Base-by-base conservation (phyloP, 345 rosid species). In the Citrus hindsii region DNA sequence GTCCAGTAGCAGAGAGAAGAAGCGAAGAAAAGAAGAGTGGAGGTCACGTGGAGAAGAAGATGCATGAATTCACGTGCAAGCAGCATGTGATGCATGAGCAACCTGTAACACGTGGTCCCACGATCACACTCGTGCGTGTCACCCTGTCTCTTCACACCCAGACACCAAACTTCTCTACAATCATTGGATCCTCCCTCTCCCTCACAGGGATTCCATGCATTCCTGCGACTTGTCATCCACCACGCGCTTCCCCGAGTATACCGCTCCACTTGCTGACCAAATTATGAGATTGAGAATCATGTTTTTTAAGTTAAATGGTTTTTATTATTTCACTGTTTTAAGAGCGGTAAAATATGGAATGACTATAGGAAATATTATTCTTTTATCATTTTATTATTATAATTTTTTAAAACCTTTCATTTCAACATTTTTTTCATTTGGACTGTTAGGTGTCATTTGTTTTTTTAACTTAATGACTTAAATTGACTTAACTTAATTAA, bases 171-270 rank as follows among this genome's bases (percentile, higher is more conserved):
- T 77, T 79, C 69, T 60, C 67, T 33, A 66, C 86, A 85, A 83
- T 83, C 85, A 87, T 87, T 84, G 83, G 81, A 77, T 73, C 63
- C 87, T 76, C 81, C 69, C 76, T 78, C 42, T 56, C n/a, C 32
- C 32, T 3, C 79, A 32, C 19, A 1, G 3, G 38, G 27, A 62
- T 73, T 68, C 42, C 51, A 67, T 37, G 48, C 53, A 3, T 65
- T 71, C 71, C 59, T 14, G 19, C 56, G 40, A 21, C 53, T 10
- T 37, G 55, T 9, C 48, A 35, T 21, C 1, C 19, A 18, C 40
- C 79, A 60, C 81, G 74, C 78, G 63, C 77, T 35, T 21, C 1
- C 19, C 12, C 62, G 3, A 40, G 30, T 16, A 3, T 0, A 22
- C 21, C 10, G 0, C 24, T 0, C n/a, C 68, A 64, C 68, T 21